phyloP scores from a whole-genome alignment of 2,329 filamentous ascomycete genomes.

The Alternaria sp. region DNA sequence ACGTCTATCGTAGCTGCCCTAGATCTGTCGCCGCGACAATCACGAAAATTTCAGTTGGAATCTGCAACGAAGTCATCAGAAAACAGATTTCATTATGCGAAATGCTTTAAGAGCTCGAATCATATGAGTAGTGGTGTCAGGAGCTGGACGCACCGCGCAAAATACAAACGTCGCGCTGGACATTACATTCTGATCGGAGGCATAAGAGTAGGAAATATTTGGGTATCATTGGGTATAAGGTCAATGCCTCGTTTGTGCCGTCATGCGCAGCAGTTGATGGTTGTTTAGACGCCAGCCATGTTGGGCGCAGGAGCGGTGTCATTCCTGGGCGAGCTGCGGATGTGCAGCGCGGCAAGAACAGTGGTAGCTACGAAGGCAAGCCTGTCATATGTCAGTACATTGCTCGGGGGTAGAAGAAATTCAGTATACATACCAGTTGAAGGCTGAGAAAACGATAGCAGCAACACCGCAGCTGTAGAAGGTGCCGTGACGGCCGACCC shows the following conservation, averaged over 20 bases:
- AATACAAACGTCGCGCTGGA: conserved; percentile 13
- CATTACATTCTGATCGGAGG: conserved; percentile 7
- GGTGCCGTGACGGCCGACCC: conserved; percentile 53
- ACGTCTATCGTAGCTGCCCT: not conserved
- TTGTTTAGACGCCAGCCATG: conserved; percentile 51
- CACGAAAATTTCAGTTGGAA: not conserved
- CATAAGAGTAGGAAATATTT: conserved; percentile 6
- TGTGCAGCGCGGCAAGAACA: conserved; percentile 58
- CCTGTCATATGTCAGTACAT: conserved; percentile 48
- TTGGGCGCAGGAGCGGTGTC: conserved; percentile 45
- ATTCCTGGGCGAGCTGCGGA: conserved; percentile 52
- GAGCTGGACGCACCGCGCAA: not conserved
- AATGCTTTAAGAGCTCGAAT: not conserved
- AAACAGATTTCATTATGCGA: conserved; percentile 5
- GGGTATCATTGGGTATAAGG: conserved; percentile 9
- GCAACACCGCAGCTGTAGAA: conserved; percentile 69
- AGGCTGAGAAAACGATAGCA: conserved; percentile 73
- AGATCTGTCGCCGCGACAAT: not conserved
- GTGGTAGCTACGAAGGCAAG: conserved; percentile 62
- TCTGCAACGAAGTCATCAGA: not conserved
- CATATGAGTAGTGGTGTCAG: not conserved
- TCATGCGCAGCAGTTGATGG: not conserved
- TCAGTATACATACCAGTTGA: conserved; percentile 63
- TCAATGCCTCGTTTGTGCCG: not conserved
- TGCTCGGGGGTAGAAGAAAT: not conserved